These are phyloP conservation scores for Didymella keratinophila DNA, from an alignment of 2,329 filamentous ascomycete species.

Conservation along the genomic window DNA sequence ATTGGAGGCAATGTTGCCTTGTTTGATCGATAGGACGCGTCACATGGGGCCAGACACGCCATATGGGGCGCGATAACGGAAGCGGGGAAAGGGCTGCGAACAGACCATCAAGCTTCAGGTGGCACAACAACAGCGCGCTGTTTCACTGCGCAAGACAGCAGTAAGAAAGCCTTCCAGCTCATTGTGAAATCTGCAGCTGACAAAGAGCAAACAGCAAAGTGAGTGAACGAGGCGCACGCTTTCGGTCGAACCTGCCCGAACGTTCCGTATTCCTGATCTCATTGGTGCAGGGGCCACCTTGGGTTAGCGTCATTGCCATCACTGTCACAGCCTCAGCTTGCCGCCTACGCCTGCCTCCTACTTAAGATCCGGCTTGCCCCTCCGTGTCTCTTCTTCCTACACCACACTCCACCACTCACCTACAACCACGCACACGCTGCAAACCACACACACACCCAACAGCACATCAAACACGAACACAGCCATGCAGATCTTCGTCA, in stretches of 20 bases:
- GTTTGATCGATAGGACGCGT: conserved; percentile 31
- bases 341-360: conserved; percentile 38
- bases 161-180: conserved; percentile 6
- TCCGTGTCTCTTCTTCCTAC: conserved; percentile 25
- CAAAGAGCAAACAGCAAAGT: conserved; percentile 25
- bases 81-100: conserved; percentile 32
- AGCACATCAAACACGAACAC: conserved; percentile 16
- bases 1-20: conserved; percentile 24
- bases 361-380: conserved; percentile 41
- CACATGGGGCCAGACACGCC: conserved; percentile 32
- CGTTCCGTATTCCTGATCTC: conserved; percentile 40
- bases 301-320: conserved; percentile 43
- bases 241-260: conserved; percentile 45
- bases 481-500: conserved; percentile 96
- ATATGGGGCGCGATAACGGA: conserved; percentile 41
- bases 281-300: conserved; percentile 43
- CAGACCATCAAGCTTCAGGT: conserved; percentile 18
- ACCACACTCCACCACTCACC: conserved; percentile 22
- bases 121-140: conserved; percentile 16
- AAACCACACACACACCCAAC: conserved; percentile 23
- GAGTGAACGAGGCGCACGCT: conserved; percentile 20
- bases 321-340: conserved; percentile 47
- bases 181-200: conserved; percentile 19
- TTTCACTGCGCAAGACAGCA: conserved; percentile 2
- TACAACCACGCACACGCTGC: conserved; percentile 18